Percentiles rank a stretch among this genome's conserved stretches.
Evolutionary conservation across 148 eudicot species (phyloP).

Genomic region (Rheum nobile): DNA sequence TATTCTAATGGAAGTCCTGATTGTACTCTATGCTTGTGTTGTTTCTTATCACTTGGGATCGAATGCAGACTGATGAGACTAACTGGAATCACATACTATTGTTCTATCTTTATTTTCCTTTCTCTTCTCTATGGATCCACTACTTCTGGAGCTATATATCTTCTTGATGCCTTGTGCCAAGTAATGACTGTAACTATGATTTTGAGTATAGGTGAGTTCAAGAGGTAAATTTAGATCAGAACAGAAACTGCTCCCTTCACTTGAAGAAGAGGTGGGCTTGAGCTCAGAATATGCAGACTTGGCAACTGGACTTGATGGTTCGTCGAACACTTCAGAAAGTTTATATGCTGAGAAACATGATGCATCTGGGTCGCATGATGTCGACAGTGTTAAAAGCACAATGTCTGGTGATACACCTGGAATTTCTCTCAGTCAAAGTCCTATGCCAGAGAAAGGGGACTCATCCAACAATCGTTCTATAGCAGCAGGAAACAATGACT

Average conservation of each 20-base stretch:
- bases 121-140: neutral
- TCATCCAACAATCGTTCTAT: conserved; percentile 26
- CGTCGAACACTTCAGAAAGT: conserved; percentile 73
- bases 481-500: conserved; percentile 35
- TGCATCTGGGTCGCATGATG: conserved; percentile 44
- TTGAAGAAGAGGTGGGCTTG: conserved; percentile 52
- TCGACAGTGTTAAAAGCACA: conserved; percentile 63
- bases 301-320: conserved; percentile 53
- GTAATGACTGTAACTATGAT: conserved; percentile 2
- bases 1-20: neutral
- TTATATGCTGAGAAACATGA: conserved; percentile 71
- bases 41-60: neutral
- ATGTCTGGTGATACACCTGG: conserved; percentile 37
- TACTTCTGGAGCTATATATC: neutral
- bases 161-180: neutral
- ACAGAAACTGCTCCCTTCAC: conserved; percentile 57
- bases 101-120: neutral
- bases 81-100: neutral
- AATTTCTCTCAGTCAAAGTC: conserved; percentile 33
- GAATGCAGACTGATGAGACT: neutral
- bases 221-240: conserved; percentile 45
- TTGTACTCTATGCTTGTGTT: neutral
- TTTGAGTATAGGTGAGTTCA: conserved; percentile 35
- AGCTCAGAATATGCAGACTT: conserved; percentile 56
- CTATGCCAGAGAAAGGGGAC: conserved; percentile 30